Percentiles rank a stretch among this genome's conserved stretches.
Conservation (phyloP, 2,329 filamentous ascomycete genomes). For the Ophiostoma montium region DNA sequence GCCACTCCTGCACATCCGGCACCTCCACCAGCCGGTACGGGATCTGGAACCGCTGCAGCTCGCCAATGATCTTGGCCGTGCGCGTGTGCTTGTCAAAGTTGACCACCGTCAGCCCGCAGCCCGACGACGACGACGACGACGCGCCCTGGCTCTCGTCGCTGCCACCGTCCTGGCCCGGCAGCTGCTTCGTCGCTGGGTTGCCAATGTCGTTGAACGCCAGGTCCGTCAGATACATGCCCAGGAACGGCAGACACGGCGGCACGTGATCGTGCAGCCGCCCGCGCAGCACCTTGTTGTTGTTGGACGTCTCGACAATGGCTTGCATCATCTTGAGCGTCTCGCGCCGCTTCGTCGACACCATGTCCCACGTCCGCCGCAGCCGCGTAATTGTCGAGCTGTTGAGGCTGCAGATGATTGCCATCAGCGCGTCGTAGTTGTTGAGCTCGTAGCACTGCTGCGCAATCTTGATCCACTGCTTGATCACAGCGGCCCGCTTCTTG, state of each 20-base stretch:
- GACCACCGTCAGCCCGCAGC: constrained; percentile 66
- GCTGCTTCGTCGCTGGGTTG: constrained; percentile 71
- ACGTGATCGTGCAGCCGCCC: constrained; percentile 72
- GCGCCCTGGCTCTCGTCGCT: constrained; percentile 21
- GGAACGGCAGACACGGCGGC: constrained; percentile 84
- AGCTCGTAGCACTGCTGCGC: constrained; percentile 74
- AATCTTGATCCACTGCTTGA: constrained; percentile 98
- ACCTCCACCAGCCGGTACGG: constrained; percentile 75
- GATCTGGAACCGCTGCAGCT: constrained; percentile 91
- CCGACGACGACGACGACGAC: constrained; percentile 19
- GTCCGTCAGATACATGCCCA: constrained; percentile 93
- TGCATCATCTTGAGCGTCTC: constrained; percentile 65
- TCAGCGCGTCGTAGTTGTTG: constrained; percentile 90
- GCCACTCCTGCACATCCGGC: constrained; percentile 84
- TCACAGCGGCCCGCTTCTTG: constrained; percentile 77
- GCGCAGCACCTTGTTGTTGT: constrained; percentile 81
- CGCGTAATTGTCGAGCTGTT: constrained; percentile 85
- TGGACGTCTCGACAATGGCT: constrained; percentile 72
- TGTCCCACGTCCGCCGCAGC: constrained; percentile 82
- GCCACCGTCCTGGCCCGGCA: constrained; percentile 34
- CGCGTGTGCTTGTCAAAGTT: constrained; percentile 97
- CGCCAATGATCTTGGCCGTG: constrained; percentile 88
- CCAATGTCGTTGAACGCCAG: constrained; percentile 91
- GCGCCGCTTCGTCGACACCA: constrained; percentile 71
- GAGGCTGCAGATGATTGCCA: constrained; percentile 91